Base-by-base conservation (phyloP, 228 moss, liverwort and hornwort genomes). In the Sphagnum magellanicum region DNA sequence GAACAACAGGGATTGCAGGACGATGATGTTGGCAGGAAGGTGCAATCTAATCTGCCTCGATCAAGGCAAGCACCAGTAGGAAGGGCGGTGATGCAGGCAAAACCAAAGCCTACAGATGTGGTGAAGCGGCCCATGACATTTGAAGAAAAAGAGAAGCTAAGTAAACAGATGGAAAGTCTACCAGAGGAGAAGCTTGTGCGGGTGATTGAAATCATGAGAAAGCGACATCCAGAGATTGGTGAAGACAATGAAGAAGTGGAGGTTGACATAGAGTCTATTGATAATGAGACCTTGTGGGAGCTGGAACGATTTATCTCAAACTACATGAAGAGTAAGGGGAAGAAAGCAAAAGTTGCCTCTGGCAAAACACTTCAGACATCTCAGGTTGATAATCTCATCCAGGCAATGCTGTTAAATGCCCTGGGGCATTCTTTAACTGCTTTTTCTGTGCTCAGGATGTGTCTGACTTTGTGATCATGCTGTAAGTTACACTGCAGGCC, bases 201-300 rank as follows among this genome's bases (percentile, higher is more conserved):
- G 8, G 79, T 81, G 8, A 79, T 81, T 51, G 78, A 81, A 70
- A 85, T 85, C 50, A 81, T 85, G 69, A 85, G 77, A 76, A 85
- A 81, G 74, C 70, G 85, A 5, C 81, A 81, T 67, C 85, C 79
- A 5, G 71, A 81, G 52, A 73, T 85, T 4, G 78, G 78, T 72
- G 81, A 85, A 17, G 79, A 81, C 65, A 81, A 85, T 71, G 79
- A 85, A 67, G 81, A 79, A 52, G 81, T 85, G 14, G 85, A 85
- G 61, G 81, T 85, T 3, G 85, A 85, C 32, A 81, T 85, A 52
- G 85, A 85, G 47, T 71, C 81, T 0, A 81, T 85, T 49, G 85
- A 85, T 69, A 85, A 85, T 49, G 85, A 85, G 4, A 85, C 85
- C 8, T 60, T 85, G 7, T 85, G 85, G 85, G 85, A 85, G 77